Evolutionary conservation across 768 basidiomycete species (phyloP), one percentile per base, ranked within the genome.

Genomic region (Amanita fuliginea): DNA sequence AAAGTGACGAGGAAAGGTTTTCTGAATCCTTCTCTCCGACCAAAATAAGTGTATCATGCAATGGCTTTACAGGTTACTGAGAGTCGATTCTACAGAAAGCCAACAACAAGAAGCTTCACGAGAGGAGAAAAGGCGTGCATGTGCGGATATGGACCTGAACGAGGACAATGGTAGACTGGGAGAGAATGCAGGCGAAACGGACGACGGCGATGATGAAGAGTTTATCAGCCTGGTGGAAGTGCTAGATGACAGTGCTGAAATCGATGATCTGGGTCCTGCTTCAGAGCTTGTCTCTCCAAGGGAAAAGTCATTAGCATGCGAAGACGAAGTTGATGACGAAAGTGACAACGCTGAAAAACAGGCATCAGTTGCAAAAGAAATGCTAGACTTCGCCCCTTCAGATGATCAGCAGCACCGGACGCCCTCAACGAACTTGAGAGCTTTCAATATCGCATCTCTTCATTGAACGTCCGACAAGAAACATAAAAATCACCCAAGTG

Each of bases 1-100:
- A 87, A 60, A 80, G 77, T 49, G 88, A 89, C 30, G 81, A 81
- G 51, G 88, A 92, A n/a, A 68, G 73, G 3, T 90, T 81, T 64
- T 80, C 79, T 8, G 82, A 79, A 2, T 83, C 83, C 54, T 77
- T 76, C 51, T 66, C 68, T 8, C 71, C n/a, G n/a, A n/a, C 60
- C 72, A 77, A 61, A 57, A 68, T 53, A 55, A 46, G 22, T 28
- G 10, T 13, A 26, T 47, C 35, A 45, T 35, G 9, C 42, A 14
- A 46, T 42, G 33, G 18, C 22, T 19, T 13, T 39, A 34, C 21
- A 40, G n/a, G 32, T 44, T 55, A 39, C n/a, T 36, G 40, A 53
- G 22, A 47, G 43, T 51, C 45, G 54, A 60, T 55, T 13, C 33
- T 30, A 60, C 50, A 50, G 45, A 41, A 67, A 64, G 57, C 59